Evolutionary conservation across 257 asterid species (phyloP).

Genomic region (Phtheirospermum japonicum): DNA sequence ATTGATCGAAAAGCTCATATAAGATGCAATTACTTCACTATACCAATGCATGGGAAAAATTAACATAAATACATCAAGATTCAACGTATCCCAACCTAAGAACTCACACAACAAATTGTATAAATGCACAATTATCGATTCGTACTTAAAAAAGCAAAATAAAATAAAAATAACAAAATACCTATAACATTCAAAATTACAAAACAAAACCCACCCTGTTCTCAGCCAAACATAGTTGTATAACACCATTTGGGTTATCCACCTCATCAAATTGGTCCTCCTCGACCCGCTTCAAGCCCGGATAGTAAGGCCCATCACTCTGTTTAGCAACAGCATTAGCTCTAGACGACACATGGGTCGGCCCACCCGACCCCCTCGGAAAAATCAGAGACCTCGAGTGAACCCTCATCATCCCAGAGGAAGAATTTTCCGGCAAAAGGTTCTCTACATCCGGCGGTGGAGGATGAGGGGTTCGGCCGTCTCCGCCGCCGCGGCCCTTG

Average conservation of each 20-base stretch:
- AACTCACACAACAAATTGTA: too few species aligned
- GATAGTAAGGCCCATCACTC: constrained; percentile 36
- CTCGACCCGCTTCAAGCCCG: constrained; percentile 43
- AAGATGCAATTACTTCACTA: too few species aligned
- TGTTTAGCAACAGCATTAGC: constrained; percentile 43
- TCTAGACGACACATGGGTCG: constrained; percentile 45
- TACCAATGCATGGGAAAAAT: too few species aligned
- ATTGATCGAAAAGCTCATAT: too few species aligned
- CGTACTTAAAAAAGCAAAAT: neutral
- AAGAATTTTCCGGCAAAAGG: constrained; percentile 33
- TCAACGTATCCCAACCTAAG: too few species aligned
- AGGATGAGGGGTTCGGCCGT: constrained; percentile 20
- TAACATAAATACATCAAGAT: too few species aligned
- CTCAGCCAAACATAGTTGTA: constrained; percentile 58
- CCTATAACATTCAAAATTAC: neutral
- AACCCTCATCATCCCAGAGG: constrained; percentile 44
- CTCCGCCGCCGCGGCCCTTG: constrained; percentile 36
- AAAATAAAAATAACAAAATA: too few species aligned
- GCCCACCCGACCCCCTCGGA: constrained; percentile 45
- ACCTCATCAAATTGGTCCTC: constrained; percentile 49
- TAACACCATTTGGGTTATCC: constrained; percentile 53
- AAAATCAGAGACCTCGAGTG: constrained; percentile 48
- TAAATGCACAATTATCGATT: too few species aligned
- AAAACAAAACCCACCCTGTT: constrained; percentile 43
- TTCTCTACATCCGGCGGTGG: constrained; percentile 32